These are phyloP conservation scores for Coemansia reversa DNA, from an alignment of 192 early-diverging fungal genomes.

Conservation along the genomic window DNA sequence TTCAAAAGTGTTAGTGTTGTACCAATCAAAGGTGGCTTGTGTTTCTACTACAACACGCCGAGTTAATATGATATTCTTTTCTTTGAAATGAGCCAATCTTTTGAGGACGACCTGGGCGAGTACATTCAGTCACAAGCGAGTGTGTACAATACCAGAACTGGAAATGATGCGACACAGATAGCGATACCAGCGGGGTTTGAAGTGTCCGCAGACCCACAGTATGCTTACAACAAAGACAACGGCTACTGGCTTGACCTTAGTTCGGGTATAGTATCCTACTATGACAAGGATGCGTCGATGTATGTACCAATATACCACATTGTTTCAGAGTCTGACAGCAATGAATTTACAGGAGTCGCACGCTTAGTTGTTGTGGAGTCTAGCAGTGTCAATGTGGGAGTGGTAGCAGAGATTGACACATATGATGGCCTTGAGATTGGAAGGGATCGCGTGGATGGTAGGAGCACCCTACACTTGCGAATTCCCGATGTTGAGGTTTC, in stretches of 20 bases:
- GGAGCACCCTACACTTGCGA: constrained; percentile 51
- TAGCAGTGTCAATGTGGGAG: constrained; percentile 35
- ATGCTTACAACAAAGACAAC: constrained; percentile 50
- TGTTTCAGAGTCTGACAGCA: background rate
- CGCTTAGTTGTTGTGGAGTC: constrained; percentile 66
- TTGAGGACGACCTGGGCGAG: constrained; percentile 31
- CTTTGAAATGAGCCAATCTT: constrained; percentile 16
- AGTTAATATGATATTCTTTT: background rate
- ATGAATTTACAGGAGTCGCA: constrained; percentile 20
- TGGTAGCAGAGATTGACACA: constrained; percentile 57
- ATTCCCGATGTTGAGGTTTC: constrained; percentile 65
- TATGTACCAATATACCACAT: constrained; percentile 54
- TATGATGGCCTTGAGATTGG: constrained; percentile 60
- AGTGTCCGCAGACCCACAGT: constrained; percentile 42
- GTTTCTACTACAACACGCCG: no score
- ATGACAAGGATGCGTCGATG: constrained; percentile 52
- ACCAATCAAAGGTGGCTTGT: no score
- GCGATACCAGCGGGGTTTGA: constrained; percentile 10
- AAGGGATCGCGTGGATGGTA: constrained; percentile 57
- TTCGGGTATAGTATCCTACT: constrained; percentile 54
- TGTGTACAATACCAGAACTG: background rate
- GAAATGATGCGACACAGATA: background rate
- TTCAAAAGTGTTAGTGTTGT: no score
- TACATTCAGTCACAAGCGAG: constrained; percentile 3
- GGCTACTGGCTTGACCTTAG: constrained; percentile 59